A percentile compares a stretch with the other conserved stretches of the same genome.
phyloP scores from a whole-genome alignment of 495 filamentous ascomycete genomes.

The Penicillium mononematosum region DNA sequence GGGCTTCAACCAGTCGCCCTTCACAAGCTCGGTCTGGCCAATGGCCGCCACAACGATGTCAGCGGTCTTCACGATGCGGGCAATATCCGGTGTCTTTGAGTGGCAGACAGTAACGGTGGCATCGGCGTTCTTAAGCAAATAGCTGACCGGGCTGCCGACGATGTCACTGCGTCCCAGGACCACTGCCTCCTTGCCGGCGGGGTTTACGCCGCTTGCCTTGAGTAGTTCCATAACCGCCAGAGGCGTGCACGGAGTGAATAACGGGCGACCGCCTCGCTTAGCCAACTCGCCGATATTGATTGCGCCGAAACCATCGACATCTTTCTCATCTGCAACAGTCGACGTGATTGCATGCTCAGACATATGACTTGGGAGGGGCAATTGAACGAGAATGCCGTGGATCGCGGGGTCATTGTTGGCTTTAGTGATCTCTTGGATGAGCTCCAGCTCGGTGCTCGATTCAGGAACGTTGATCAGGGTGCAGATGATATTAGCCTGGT shows the following conservation, averaged over 20 bases:
- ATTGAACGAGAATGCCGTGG: constrained; percentile 90
- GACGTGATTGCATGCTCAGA: constrained; percentile 88
- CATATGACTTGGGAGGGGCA: constrained; percentile 84
- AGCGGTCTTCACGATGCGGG: constrained; percentile 72
- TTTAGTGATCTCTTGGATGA: constrained; percentile 73
- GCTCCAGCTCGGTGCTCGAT: constrained; percentile 76
- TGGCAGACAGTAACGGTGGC: constrained; percentile 97
- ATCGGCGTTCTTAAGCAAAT: constrained; percentile 89
- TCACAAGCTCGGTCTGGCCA: constrained; percentile 80
- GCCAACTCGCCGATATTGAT: constrained; percentile 93
- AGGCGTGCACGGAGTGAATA: constrained; percentile 92
- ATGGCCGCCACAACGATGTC: constrained; percentile 93
- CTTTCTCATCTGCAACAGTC: constrained; percentile 86
- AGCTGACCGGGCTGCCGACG: constrained; percentile 94
- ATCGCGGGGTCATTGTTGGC: constrained; percentile 87
- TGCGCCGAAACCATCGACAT: constrained; percentile 96
- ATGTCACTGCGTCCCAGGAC: constrained; percentile 95
- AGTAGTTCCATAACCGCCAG: constrained; percentile 95
- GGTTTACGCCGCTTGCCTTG: constrained; percentile 75
- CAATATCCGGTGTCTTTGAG: constrained; percentile 74
- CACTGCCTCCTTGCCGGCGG: constrained; percentile 88
- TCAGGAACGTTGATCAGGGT: constrained; percentile 80
- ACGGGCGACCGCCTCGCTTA: constrained; percentile 83
- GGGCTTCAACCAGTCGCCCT: constrained; percentile 92
- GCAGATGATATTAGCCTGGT: constrained; percentile 82